Evolutionary conservation across 257 asterid species (phyloP).

Genomic region (Leptodermis oblonga): DNA sequence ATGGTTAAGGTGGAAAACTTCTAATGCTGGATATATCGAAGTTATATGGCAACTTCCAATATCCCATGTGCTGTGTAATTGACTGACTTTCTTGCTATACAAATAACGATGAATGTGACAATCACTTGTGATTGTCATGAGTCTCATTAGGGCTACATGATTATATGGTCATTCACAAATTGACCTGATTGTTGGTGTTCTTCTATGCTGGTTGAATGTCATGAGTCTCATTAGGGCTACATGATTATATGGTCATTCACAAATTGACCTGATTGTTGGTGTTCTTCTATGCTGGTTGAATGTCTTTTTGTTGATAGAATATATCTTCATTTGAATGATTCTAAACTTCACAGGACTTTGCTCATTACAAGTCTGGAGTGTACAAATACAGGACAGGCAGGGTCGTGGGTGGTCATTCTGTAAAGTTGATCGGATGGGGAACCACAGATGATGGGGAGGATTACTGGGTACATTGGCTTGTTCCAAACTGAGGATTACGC

Average conservation of each 20-base stretch:
- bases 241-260: not conserved
- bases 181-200: not conserved
- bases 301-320: not conserved
- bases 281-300: too few relatives aligned
- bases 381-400: constrained; percentile 73
- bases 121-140: too few relatives aligned
- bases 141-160: too few relatives aligned
- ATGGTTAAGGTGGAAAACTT: not conserved
- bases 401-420: constrained; percentile 88
- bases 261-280: not conserved
- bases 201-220: too few relatives aligned
- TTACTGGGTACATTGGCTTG: constrained; percentile 60
- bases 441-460: constrained; percentile 75
- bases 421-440: constrained; percentile 96
- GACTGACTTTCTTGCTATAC: not conserved
- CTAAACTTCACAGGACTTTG: constrained; percentile 62
- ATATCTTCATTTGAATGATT: not conserved
- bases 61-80: not conserved
- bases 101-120: not conserved
- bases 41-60: not conserved
- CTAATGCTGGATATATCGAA: not conserved
- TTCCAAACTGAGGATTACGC: not conserved
- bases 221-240: too few relatives aligned
- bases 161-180: not conserved
- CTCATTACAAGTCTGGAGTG: constrained; percentile 88